Conservation (phyloP, 306 rosid species). For the Hippophae rhamnoides region DNA sequence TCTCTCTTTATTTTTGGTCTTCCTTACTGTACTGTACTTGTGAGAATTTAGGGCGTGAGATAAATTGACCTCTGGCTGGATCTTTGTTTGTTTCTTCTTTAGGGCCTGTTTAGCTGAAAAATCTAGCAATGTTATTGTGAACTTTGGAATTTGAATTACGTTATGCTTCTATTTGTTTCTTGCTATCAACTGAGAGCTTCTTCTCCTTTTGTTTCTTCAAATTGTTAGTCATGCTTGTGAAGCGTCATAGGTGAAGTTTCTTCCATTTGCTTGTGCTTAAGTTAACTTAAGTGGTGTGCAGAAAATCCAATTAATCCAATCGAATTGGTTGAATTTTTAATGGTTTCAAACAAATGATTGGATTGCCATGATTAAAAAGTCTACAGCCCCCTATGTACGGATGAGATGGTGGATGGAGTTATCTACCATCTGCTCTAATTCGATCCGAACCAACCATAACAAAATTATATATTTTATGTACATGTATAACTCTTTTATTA, state of each 20-base stretch:
- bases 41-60: background rate
- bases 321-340: no score
- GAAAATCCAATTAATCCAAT: no score
- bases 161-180: background rate
- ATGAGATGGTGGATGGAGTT: no score
- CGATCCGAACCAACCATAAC: no score
- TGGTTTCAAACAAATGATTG: no score
- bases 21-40: background rate
- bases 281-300: no score
- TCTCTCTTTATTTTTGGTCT: background rate
- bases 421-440: no score
- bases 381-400: no score
- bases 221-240: background rate
- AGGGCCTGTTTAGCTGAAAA: background rate
- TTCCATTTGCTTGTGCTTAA: background rate
- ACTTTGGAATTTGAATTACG: background rate
- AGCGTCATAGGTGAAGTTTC: background rate
- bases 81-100: background rate
- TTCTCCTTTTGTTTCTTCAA: background rate
- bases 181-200: background rate
- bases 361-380: no score
- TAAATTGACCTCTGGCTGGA: constrained; percentile 5
- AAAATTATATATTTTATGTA: no score
- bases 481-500: no score
- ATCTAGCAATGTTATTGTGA: background rate